phyloP scores from a whole-genome alignment of 73 alveolate species.

The Breviolum minutum region DNA sequence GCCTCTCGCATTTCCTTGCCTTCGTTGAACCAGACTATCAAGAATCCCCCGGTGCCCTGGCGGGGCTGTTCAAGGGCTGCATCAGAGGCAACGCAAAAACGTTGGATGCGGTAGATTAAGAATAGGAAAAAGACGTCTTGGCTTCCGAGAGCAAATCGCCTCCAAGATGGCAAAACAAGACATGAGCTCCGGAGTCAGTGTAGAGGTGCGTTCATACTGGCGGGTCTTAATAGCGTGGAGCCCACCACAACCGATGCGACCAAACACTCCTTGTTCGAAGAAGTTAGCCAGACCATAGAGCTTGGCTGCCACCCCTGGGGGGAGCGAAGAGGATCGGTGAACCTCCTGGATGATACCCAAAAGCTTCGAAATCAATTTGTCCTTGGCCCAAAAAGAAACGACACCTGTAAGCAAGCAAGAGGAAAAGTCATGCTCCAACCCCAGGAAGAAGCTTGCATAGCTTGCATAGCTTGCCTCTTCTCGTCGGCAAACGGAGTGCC shows the following conservation, averaged over 20 bases:
- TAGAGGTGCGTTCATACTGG: neutral
- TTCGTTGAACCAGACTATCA: neutral
- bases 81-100: neutral
- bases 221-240: neutral
- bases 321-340: neutral
- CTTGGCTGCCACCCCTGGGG: neutral
- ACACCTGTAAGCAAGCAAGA: neutral
- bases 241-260: neutral
- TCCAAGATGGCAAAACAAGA: neutral
- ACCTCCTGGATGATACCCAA: no score
- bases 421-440: neutral
- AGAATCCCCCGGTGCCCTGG: slow-evolving; percentile 1
- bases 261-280: neutral
- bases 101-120: neutral
- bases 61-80: neutral
- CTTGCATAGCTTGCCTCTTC: neutral
- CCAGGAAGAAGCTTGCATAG: neutral
- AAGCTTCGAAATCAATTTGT: neutral
- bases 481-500: neutral
- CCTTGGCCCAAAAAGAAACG: neutral
- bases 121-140: neutral
- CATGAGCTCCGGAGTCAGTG: neutral
- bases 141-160: neutral
- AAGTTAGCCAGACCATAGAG: slow-evolving; percentile 11
- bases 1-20: neutral